Evolutionary conservation across 2,329 filamentous ascomycete species (phyloP).

Genomic region (Furcasterigmium furcatum): DNA sequence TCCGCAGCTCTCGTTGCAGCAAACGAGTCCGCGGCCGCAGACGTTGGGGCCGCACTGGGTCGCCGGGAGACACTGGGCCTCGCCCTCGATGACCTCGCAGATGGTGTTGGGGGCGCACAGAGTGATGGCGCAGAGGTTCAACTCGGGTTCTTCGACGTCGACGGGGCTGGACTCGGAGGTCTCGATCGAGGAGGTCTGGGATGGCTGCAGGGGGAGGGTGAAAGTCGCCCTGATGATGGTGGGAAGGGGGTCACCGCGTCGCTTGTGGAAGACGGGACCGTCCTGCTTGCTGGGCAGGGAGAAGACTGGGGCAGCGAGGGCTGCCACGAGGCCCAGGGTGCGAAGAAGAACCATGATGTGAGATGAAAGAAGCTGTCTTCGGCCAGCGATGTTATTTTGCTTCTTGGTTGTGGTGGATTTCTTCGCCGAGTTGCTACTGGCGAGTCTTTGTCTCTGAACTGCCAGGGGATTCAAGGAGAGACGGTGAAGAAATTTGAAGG

Average conservation of each 20-base stretch:
- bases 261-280: background rate
- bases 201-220: background rate
- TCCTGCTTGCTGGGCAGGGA: background rate
- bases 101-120: background rate
- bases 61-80: background rate
- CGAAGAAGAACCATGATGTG: constrained; percentile 1
- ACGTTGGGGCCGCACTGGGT: constrained; percentile 13
- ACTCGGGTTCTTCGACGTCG: background rate
- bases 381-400: too few species aligned
- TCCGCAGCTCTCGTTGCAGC: constrained; percentile 19
- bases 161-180: background rate
- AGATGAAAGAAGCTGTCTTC: too few species aligned
- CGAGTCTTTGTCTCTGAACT: background rate
- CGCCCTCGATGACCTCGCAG: background rate
- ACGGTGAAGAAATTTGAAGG: too few species aligned
- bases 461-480: too few species aligned
- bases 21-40: constrained; percentile 10
- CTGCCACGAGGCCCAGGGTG: background rate
- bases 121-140: constrained; percentile 1
- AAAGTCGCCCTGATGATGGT: background rate
- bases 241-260: too few species aligned
- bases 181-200: background rate
- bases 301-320: background rate
- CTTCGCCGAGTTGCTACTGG: background rate
- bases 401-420: too few species aligned